Base-by-base conservation (phyloP, 2,329 filamentous ascomycete genomes). In the Trichoderma simmonsii region DNA sequence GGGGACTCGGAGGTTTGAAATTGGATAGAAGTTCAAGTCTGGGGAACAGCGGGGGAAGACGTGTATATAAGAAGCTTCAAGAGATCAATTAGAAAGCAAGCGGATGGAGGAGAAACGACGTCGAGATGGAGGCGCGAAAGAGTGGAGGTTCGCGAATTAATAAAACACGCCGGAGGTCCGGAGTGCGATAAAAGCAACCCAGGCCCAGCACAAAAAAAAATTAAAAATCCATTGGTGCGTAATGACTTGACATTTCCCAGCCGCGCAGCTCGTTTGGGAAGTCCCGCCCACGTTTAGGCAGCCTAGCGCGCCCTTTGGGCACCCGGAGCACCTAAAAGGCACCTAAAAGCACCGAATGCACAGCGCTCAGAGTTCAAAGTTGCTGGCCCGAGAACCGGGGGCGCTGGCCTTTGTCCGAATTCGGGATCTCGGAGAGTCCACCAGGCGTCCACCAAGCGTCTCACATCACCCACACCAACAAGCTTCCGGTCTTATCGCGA, bases 71-170 rank as follows among this genome's bases (percentile, higher is more conserved):
- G 39, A 36, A 62, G 39, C 39, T 62, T 12, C 28, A n/a, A 18
- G 28, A 26, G 56, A 11, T 21, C 26, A 54, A 62, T 62, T 26
- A 36, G 57, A 61, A 26, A 61, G 39, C 57, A 59, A 32, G 30
- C 11, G 63, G 63, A 66, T 24, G 30, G 15, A 30, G 21, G 28
- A 43, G 24, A 24, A 43, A 48, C 6, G 51, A 67, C 57, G 34
- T 59, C 32, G 32, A 67, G 24, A 26, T 39, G 24, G 36, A 21
- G 21, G 21, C 67, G 67, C 57, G 57, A 59, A 59, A 57, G 51
- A 62, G 67, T 70, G 67, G 67, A 70, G 67, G 67, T 62, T 62
- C 39, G 48, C 21, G 67, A 62, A 70, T 61, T 70, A 62, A 70
- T 70, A 70, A 61, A 69, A 69, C 56, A 60, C 34, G 67, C 67